Percentiles rank a stretch among this genome's conserved stretches.
phyloP scores from a whole-genome alignment of 225 moss, liverwort and hornwort genomes.

The Marchantia paleacea region DNA sequence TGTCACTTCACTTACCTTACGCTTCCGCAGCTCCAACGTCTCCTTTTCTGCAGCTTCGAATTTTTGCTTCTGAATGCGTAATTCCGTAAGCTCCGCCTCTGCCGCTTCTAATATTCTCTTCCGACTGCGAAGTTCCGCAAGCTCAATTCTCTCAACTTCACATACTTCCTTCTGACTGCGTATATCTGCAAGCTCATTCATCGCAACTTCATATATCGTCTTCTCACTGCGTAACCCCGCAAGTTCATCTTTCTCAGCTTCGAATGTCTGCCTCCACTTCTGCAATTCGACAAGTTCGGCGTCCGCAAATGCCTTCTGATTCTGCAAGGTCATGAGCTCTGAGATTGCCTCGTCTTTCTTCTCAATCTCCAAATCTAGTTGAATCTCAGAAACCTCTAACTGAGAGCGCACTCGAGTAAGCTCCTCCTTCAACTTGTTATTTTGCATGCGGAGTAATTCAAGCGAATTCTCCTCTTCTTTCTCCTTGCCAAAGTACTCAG shows the following conservation, averaged over 20 bases:
- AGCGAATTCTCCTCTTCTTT: background rate
- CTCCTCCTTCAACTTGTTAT: background rate
- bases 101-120: background rate
- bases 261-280: background rate
- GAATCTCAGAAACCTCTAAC: background rate
- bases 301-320: background rate
- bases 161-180: background rate
- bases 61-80: background rate
- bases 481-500: background rate
- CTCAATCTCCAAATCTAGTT: background rate
- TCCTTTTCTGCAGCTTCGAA: background rate
- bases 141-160: conserved; percentile 6
- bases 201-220: background rate
- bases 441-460: background rate
- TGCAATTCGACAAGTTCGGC: background rate
- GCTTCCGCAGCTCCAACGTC: background rate
- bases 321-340: no score
- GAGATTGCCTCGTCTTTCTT: background rate
- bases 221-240: background rate
- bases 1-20: background rate
- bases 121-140: background rate
- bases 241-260: background rate
- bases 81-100: background rate
- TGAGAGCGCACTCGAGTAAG: background rate
- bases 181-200: background rate